Percentiles rank a stretch among this genome's conserved stretches.
These are phyloP conservation scores for Zizania latifolia DNA, from an alignment of 176 grass and related monocot species.

Conservation along the genomic window DNA sequence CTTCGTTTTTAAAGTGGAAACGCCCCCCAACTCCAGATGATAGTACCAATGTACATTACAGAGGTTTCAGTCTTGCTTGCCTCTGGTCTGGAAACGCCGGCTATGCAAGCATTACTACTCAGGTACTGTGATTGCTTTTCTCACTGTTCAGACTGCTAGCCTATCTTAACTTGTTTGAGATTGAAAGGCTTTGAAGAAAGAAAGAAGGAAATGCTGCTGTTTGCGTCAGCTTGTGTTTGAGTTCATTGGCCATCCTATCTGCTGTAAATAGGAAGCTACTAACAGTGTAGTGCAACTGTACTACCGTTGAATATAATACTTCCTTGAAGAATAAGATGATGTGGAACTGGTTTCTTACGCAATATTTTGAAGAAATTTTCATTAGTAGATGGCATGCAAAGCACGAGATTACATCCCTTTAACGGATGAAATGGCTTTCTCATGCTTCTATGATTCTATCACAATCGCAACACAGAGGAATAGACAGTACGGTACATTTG, in stretches of 20 bases:
- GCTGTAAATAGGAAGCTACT: conserved; percentile 33
- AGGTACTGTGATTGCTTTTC: background rate
- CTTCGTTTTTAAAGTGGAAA: conserved; percentile 26
- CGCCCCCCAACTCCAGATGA: background rate
- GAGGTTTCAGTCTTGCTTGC: background rate
- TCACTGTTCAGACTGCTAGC: background rate
- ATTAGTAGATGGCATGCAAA: too few relatives aligned
- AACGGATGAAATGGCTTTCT: too few relatives aligned
- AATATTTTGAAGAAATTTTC: too few relatives aligned
- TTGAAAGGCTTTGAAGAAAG: too few relatives aligned
- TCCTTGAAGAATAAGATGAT: too few relatives aligned
- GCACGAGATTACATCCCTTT: too few relatives aligned
- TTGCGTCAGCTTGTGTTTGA: background rate
- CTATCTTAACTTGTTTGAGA: too few relatives aligned
- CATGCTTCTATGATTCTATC: too few relatives aligned
- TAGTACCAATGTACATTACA: background rate
- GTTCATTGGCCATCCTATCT: background rate
- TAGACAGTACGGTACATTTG: too few relatives aligned
- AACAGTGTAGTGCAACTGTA: background rate
- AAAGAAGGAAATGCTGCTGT: background rate
- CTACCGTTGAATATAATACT: too few relatives aligned
- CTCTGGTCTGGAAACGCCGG: conserved; percentile 1
- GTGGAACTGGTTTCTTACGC: too few relatives aligned
- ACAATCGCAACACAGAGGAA: too few relatives aligned
- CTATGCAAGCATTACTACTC: background rate